A percentile compares a stretch with the other conserved stretches of the same genome.
Evolutionary conservation across 148 eudicot genomes (phyloP).

Genomic region (Euryodendron excelsum): DNA sequence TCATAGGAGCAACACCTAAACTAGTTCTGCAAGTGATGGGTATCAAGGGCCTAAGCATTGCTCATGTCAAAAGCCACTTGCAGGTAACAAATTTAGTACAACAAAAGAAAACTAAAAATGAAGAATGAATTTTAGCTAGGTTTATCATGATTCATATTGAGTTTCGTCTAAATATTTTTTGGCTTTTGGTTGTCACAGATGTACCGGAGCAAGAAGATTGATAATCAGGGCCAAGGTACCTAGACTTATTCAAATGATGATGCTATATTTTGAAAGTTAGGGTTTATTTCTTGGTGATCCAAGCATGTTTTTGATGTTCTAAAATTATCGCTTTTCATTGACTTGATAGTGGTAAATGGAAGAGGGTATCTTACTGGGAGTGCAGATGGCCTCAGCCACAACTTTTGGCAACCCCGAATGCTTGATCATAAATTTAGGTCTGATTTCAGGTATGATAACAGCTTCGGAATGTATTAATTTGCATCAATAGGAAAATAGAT

Average conservation of each 20-base stretch:
- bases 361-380: background rate
- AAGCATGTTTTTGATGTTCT: background rate
- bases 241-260: background rate
- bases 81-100: constrained; percentile 9
- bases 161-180: background rate
- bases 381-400: constrained; percentile 6
- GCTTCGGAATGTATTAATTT: no score
- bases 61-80: constrained; percentile 27
- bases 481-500: background rate
- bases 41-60: constrained; percentile 21
- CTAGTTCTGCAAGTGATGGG: constrained; percentile 23
- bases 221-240: constrained; percentile 23
- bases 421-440: background rate
- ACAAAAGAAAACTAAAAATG: background rate
- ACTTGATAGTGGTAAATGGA: background rate
- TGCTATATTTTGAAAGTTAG: background rate
- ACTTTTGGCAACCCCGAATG: background rate
- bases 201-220: constrained; percentile 27
- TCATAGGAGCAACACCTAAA: constrained; percentile 25
- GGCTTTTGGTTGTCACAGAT: constrained; percentile 3
- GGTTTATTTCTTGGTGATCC: background rate
- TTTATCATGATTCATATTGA: background rate
- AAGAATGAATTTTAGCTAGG: background rate
- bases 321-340: background rate
- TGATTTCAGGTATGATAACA: background rate